Evolutionary conservation across 2,329 filamentous ascomycete species (phyloP).

Genomic region (Chaetothyriales sp.): DNA sequence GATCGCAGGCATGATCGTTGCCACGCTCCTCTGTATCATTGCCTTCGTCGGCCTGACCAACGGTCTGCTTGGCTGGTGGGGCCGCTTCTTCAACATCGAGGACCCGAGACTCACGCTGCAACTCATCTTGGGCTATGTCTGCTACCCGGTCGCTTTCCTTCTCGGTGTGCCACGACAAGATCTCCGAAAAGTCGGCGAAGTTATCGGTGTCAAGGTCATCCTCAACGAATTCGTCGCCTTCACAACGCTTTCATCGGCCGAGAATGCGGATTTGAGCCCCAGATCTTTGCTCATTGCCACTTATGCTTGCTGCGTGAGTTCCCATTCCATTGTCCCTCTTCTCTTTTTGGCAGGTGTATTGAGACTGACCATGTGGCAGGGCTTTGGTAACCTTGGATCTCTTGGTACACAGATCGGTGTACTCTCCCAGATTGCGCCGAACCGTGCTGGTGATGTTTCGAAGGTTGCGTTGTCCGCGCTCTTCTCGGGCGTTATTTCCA

Average conservation of each 20-base stretch:
- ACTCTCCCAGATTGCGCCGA: constrained; percentile 64
- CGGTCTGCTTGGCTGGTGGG: constrained; percentile 72
- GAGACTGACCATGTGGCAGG: constrained; percentile 78
- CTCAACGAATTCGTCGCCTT: no score
- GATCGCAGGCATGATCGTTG: constrained; percentile 70
- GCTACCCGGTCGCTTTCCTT: constrained; percentile 68
- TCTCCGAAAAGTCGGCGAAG: constrained; percentile 57
- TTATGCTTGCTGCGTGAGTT: no score
- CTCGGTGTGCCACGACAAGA: constrained; percentile 60
- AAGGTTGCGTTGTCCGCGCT: constrained; percentile 64
- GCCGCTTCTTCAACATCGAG: constrained; percentile 60
- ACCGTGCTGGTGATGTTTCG: constrained; percentile 60
- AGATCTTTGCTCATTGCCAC: no score
- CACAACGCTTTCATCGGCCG: no score
- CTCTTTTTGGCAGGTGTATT: no score
- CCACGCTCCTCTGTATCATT: constrained; percentile 71
- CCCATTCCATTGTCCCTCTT: no score
- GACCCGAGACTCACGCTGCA: constrained; percentile 56
- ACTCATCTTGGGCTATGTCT: constrained; percentile 61
- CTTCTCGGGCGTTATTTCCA: constrained; percentile 63
- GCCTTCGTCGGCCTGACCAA: constrained; percentile 62
- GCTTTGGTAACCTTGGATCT: constrained; percentile 75
- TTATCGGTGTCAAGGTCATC: constrained; percentile 78
- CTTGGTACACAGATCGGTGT: constrained; percentile 85
- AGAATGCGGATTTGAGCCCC: no score